Percentiles rank a stretch among this genome's conserved stretches.
phyloP scores from a whole-genome alignment of 768 basidiomycete genomes.

The Tulasnella sp. region DNA sequence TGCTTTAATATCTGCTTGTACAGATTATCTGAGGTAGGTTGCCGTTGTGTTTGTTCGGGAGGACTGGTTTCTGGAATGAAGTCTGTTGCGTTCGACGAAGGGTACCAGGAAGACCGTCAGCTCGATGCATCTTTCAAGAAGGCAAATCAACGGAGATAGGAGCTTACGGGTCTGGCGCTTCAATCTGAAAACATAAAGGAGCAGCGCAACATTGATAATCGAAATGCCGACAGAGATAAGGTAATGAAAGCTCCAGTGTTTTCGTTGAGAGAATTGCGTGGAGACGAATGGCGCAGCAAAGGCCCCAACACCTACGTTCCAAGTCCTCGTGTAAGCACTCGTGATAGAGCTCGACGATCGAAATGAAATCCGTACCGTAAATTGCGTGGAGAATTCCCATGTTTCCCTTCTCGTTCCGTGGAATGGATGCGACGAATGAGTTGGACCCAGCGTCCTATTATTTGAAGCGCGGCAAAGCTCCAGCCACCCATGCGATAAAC shows the following conservation, averaged over 20 bases:
- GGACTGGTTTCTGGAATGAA: constrained; percentile 19
- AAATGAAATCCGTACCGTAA: constrained; percentile 41
- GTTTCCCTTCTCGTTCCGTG: constrained; percentile 41
- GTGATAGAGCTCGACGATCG: background rate
- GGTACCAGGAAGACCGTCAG: background rate
- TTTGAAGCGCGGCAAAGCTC: background rate
- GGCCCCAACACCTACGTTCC: constrained; percentile 38
- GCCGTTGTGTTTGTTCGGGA: constrained; percentile 6
- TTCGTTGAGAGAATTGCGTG: constrained; percentile 69
- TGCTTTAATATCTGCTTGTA: constrained; percentile 29
- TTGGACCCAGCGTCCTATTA: constrained; percentile 50
- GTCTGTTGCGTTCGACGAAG: background rate
- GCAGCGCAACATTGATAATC: constrained; percentile 49
- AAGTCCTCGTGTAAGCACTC: background rate
- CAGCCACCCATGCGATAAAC: background rate
- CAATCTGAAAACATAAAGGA: constrained; percentile 56
- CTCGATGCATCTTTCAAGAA: background rate
- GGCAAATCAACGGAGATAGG: background rate
- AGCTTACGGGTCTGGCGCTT: constrained; percentile 38
- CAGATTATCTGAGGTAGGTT: background rate
- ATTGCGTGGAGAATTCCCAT: constrained; percentile 46
- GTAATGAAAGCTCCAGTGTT: constrained; percentile 75
- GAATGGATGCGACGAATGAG: constrained; percentile 45
- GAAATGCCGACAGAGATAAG: constrained; percentile 65
- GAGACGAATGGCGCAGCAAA: constrained; percentile 65